These are phyloP conservation scores for Globisporangium orthogonon DNA, from an alignment of 352 stramenopile genomes.

Conservation along the genomic window DNA sequence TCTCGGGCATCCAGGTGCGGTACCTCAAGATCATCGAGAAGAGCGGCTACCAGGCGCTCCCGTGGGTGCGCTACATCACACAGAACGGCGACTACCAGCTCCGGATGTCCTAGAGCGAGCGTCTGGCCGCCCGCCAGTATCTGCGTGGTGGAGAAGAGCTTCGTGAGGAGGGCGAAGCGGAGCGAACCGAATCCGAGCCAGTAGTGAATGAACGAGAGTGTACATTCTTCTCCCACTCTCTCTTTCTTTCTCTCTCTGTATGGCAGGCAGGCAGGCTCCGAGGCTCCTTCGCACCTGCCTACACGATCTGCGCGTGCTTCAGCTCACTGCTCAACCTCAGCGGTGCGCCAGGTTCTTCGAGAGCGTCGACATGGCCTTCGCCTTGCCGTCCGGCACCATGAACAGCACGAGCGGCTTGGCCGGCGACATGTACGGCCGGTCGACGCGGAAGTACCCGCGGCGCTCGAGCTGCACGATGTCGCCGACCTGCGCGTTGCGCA, in stretches of 20 bases:
- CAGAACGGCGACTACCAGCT: slow-evolving; percentile 99
- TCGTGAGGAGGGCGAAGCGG: no score
- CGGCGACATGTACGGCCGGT: slow-evolving; percentile 70
- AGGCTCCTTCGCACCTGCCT: no score
- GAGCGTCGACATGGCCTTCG: slow-evolving; percentile 82
- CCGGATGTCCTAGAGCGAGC: slow-evolving; percentile 83
- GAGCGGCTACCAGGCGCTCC: slow-evolving; percentile 98
- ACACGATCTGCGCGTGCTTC: no score
- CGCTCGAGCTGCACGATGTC: slow-evolving; percentile 98
- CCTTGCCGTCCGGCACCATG: slow-evolving; percentile 98
- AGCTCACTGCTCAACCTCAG: slow-evolving; percentile 20
- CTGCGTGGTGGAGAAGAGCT: no score
- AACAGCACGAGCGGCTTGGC: slow-evolving; percentile 95
- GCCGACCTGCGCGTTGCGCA: slow-evolving; percentile 92
- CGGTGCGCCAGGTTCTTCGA: slow-evolving; percentile 83
- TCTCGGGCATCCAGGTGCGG: slow-evolving; percentile 97
- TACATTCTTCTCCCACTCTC: no score
- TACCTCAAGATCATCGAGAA: slow-evolving; percentile 99
- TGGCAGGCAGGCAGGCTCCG: no score
- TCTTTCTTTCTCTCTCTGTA: no score
- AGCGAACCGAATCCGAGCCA: no score
- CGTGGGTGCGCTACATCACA: slow-evolving; percentile 99
- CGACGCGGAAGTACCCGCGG: slow-evolving; percentile 96
- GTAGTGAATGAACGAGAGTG: no score
- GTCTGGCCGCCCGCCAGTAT: no score